These are phyloP conservation scores for Emiliania huxleyi DNA, from an alignment of 78 protist species.

Conservation along the genomic window DNA sequence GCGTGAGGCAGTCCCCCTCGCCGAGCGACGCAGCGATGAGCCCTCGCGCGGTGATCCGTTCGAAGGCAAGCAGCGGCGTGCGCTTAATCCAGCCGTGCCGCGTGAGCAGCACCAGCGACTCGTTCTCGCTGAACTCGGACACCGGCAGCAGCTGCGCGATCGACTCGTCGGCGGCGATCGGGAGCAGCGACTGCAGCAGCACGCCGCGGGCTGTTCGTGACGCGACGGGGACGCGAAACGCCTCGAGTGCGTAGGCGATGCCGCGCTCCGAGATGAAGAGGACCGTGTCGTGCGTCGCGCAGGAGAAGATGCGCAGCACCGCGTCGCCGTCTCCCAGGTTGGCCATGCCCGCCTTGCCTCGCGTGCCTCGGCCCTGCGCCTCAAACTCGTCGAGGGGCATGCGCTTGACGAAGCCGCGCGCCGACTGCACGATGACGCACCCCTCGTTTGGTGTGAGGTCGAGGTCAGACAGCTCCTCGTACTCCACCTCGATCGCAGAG, in stretches of 20 bases:
- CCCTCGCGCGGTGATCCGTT: background rate
- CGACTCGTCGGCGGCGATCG: background rate
- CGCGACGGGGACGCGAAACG: background rate
- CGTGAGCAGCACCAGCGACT: background rate
- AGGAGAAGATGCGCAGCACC: background rate
- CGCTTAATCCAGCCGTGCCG: background rate
- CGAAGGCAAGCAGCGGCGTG: constrained; percentile 15
- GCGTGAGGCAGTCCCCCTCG: background rate
- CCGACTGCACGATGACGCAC: background rate
- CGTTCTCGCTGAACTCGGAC: background rate
- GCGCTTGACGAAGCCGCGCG: background rate
- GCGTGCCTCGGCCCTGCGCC: background rate
- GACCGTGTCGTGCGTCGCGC: background rate
- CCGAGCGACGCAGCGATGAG: background rate
- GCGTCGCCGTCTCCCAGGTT: background rate
- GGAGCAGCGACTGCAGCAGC: background rate
- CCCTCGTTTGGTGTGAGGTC: background rate
- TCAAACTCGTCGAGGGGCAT: background rate
- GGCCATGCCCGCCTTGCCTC: background rate
- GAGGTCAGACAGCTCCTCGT: background rate
- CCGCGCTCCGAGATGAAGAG: background rate
- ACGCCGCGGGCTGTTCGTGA: constrained; percentile 25
- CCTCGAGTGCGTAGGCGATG: background rate
- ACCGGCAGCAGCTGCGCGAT: background rate
- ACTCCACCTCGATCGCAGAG: background rate